Evolutionary conservation across 345 rosid species (phyloP), one percentile per base, ranked within the genome.

Genomic region (Gossypium raimondii): DNA sequence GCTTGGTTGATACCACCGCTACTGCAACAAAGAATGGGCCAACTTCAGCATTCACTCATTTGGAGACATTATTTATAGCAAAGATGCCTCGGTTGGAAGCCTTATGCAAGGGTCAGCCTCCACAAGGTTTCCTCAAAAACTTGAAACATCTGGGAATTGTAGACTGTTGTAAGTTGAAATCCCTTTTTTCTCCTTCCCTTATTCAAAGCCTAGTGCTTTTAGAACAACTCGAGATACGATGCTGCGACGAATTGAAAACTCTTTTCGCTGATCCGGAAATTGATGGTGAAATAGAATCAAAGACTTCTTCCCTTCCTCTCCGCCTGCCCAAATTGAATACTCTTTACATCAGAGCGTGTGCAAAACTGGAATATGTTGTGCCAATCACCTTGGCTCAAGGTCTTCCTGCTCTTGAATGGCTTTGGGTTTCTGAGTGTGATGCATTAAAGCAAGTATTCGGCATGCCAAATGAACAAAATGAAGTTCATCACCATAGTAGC

Each of bases 371-470:
- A 51, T 51, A 0, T 51, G 5, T 51, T 14, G n/a, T 16, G 1
- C 18, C 55, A 14, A 14, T 16, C 55, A 51, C 55, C 4, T 51
- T 51, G 55, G 55, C 55, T 12, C 55, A 51, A 51, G 55, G 18
- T 51, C 55, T 51, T 51, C 55, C 55, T 1, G n/a, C 18, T 51
- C 55, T 51, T 51, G 55, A 1, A 51, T 12, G 0, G 1, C 2
- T 51, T 51, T 51, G 18, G 12, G 55, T 14, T 51, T 14, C 0
- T 2, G 0, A 0, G 0, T 51, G 55, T 51, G 0, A 0, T 14
- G 2, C 16, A 0, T 14, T 51, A 51, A 51, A 51, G 55, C 55
- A 51, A 51, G 55, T 51, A 3, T 51, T 51, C 2, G 55, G 8
- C 8, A 14, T 51, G 55, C 1, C n/a, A 51, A 51, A 51, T 12